Evolutionary conservation across 768 basidiomycete genomes (phyloP), one percentile per base, ranked within the genome.

Genomic region (Tubosaeta sp.): DNA sequence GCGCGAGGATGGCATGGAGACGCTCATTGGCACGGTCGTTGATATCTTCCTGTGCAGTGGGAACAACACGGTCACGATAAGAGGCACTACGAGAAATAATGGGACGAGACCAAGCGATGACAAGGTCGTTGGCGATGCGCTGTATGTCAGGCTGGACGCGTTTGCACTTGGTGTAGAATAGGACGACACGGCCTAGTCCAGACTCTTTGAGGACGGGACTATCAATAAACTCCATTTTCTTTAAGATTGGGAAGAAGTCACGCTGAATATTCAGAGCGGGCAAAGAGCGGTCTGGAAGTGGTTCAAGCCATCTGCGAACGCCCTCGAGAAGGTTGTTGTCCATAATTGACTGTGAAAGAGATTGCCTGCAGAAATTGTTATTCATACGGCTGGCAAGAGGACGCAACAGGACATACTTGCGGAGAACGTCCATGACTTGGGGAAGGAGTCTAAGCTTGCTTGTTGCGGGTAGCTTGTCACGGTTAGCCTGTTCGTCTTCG

Each of bases 111-210:
- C 93, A 95, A 6, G 74, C 70, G 12, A 83, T 86, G 37, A 98
- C 84, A 53, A 99, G 87, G 45, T 87, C 83, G 55, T 86, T 81
- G 10, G 95, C 95, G 39, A 83, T 81, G 48, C 90, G 84, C n/a
- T 76, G 71, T 50, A 99, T 86, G 48, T 87, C 84, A 0, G 88
- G 79, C 5, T 86, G 86, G 43, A 93, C 92, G 42, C 92, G 87
- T 67, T 88, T 91, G 77, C 88, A 91, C 65, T 94, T 94, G 22
- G 94, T 95, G 76, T 99, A 99, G 72, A 98, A 98, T 27, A 95
- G 74, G 35, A 98, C 76, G 59, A 98, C 80, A 52, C 86, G 86
- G 14, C 97, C 97, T 5, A 99, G 78, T 0, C 85, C 84, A 1
- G 90, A 90, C 66, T 95, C 91, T 66, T 95, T 95, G 60, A 99